phyloP scores from a whole-genome alignment of 2,329 filamentous ascomycete genomes.

The Diaporthe citriasiana region DNA sequence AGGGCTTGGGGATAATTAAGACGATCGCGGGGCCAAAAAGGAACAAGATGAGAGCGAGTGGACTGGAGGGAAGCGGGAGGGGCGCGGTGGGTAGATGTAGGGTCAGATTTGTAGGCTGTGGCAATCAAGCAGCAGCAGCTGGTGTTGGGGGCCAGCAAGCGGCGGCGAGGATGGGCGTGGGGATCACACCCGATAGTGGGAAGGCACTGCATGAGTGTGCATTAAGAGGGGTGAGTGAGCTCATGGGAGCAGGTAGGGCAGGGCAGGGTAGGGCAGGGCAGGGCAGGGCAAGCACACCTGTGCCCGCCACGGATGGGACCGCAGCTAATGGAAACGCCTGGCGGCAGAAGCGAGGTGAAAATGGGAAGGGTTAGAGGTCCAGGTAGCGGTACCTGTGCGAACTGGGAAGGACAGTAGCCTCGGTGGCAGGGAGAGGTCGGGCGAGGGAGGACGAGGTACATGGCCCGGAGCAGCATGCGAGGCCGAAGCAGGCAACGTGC shows the following conservation, averaged over 20 bases:
- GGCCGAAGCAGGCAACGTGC: slow-evolving; percentile 31
- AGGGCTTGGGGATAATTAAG: slow-evolving; percentile 22
- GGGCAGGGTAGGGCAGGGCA: neutral
- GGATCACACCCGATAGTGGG: slow-evolving; percentile 40
- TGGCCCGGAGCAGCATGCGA: slow-evolving; percentile 31
- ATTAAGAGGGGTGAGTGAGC: slow-evolving; percentile 36
- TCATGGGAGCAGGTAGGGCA: slow-evolving; percentile 21
- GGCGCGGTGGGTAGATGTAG: slow-evolving; percentile 39
- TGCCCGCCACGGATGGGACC: slow-evolving; percentile 30
- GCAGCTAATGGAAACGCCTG: slow-evolving; percentile 25
- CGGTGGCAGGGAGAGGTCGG: neutral
- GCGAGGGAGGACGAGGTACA: slow-evolving; percentile 13
- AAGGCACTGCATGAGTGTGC: slow-evolving; percentile 37
- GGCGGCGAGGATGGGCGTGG: slow-evolving; percentile 34
- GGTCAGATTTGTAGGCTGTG: slow-evolving; percentile 41
- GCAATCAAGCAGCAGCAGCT: slow-evolving; percentile 31
- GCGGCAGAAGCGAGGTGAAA: slow-evolving; percentile 17
- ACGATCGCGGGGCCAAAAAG: slow-evolving; percentile 21
- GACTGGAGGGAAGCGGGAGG: slow-evolving; percentile 36
- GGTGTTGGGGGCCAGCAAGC: slow-evolving; percentile 30
- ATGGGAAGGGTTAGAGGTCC: slow-evolving; percentile 7
- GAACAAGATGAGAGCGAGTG: slow-evolving; percentile 30
- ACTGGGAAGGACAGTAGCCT: neutral
- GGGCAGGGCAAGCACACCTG: slow-evolving; percentile 26
- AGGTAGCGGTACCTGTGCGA: slow-evolving; percentile 28